A percentile compares a stretch with the other conserved stretches of the same genome.
phyloP scores from a whole-genome alignment of 2,329 filamentous ascomycete genomes.

The Gyromitra esculenta region DNA sequence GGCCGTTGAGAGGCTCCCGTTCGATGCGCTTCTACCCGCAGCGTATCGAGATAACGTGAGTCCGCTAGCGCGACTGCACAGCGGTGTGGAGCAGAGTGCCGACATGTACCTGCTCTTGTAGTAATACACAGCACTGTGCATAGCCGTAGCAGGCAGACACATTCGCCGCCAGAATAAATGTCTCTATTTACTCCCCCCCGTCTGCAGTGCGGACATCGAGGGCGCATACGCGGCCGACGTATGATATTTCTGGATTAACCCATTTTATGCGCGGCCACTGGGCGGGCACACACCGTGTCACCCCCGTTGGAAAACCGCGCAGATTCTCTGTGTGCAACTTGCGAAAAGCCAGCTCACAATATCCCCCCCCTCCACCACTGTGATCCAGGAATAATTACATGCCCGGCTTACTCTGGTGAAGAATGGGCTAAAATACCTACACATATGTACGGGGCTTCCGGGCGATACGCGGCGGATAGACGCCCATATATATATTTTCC shows the following conservation, averaged over 20 bases:
- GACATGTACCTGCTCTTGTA: too few species aligned
- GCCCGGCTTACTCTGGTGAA: too few species aligned
- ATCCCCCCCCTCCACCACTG: too few species aligned
- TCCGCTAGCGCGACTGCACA: not conserved
- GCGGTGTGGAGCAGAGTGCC: too few species aligned
- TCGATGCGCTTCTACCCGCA: conserved; percentile 22
- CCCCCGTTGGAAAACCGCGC: conserved; percentile 14
- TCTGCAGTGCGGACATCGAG: conserved; percentile 3
- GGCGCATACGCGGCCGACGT: conserved; percentile 35
- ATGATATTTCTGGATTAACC: conserved; percentile 15
- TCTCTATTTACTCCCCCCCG: conserved; percentile 1
- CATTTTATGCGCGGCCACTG: conserved; percentile 26
- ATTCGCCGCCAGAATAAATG: not conserved
- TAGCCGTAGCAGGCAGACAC: conserved; percentile 2
- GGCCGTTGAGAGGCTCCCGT: conserved; percentile 6
- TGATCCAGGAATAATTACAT: not conserved
- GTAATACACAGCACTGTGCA: not conserved
- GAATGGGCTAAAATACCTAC: too few species aligned
- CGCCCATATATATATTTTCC: conserved; percentile 23
- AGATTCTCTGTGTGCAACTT: conserved; percentile 26
- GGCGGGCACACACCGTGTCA: conserved; percentile 21
- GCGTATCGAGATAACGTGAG: conserved; percentile 33
- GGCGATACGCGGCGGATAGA: conserved; percentile 38
- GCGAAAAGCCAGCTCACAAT: conserved; percentile 29
- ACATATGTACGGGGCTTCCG: too few species aligned